phyloP scores from a whole-genome alignment of 306 rosid species.

The Aeschynomene evenia region DNA sequence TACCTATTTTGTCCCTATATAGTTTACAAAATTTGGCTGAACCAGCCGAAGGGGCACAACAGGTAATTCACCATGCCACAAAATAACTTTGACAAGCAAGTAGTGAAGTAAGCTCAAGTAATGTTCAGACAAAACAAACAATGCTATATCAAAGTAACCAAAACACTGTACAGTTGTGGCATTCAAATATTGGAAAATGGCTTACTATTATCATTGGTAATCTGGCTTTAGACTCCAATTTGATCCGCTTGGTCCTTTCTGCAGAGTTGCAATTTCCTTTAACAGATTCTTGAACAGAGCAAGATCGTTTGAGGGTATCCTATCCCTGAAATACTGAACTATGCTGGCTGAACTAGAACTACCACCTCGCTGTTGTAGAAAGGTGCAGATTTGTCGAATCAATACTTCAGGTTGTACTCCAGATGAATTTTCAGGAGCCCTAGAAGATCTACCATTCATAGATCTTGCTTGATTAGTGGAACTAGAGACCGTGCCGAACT shows the following conservation, averaged over 20 bases:
- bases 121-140: not conserved
- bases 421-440: slow-evolving; percentile 45
- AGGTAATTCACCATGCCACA: slow-evolving; percentile 18
- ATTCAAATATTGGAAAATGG: slow-evolving; percentile 16
- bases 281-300: slow-evolving; percentile 91
- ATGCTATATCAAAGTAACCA: not conserved
- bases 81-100: not conserved
- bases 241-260: slow-evolving; percentile 64
- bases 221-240: slow-evolving; percentile 80
- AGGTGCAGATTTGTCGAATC: slow-evolving; percentile 80
- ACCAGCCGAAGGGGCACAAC: not conserved
- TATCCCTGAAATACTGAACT: slow-evolving; percentile 80
- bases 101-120: not conserved
- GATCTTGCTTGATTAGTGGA: slow-evolving; percentile 45
- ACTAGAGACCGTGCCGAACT: slow-evolving; percentile 39
- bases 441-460: slow-evolving; percentile 43
- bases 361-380: slow-evolving; percentile 79
- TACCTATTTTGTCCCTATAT: slow-evolving; percentile 2
- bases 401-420: slow-evolving; percentile 78
- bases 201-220: slow-evolving; percentile 48
- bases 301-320: slow-evolving; percentile 71
- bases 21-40: slow-evolving; percentile 24
- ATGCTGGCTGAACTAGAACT: slow-evolving; percentile 60
- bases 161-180: slow-evolving; percentile 2
- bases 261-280: slow-evolving; percentile 81